Percentiles rank a stretch among this genome's conserved stretches.
phyloP scores from a whole-genome alignment of 306 rosid genomes.

The Trifolium repens region DNA sequence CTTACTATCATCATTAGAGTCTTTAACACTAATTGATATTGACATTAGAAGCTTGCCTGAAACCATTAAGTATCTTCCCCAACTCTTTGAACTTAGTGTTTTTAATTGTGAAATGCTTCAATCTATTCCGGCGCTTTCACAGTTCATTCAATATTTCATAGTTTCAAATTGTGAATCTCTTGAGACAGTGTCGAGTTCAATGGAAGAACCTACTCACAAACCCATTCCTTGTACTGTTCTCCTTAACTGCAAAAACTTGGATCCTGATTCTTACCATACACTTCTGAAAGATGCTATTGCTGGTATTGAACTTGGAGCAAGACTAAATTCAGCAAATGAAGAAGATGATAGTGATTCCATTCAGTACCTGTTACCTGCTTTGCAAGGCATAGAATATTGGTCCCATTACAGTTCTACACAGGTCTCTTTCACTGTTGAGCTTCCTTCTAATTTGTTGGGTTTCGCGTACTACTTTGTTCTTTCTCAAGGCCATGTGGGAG shows the following conservation, averaged over 20 bases:
- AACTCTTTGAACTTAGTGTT: no score
- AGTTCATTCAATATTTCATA: no score
- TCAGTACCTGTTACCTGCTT: not conserved
- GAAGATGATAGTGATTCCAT: no score
- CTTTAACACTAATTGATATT: no score
- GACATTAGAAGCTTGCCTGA: not conserved
- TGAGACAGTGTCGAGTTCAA: no score
- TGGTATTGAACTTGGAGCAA: not conserved
- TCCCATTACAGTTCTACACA: not conserved
- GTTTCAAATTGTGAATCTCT: no score
- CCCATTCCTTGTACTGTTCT: no score
- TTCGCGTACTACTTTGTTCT: conserved; percentile 13
- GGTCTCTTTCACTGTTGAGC: not conserved
- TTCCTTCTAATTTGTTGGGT: not conserved
- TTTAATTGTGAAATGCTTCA: no score
- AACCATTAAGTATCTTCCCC: no score
- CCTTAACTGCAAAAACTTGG: not conserved
- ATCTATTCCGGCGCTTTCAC: no score
- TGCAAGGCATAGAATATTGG: not conserved
- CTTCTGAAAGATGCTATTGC: not conserved
- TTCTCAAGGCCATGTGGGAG: not conserved
- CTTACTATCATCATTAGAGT: not conserved
- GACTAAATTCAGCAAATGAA: not conserved
- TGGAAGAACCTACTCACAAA: no score
- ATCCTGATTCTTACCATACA: not conserved